Evolutionary conservation across 768 basidiomycete species (phyloP), one percentile per base, ranked within the genome.

Genomic region (Macrocybe gigantea): DNA sequence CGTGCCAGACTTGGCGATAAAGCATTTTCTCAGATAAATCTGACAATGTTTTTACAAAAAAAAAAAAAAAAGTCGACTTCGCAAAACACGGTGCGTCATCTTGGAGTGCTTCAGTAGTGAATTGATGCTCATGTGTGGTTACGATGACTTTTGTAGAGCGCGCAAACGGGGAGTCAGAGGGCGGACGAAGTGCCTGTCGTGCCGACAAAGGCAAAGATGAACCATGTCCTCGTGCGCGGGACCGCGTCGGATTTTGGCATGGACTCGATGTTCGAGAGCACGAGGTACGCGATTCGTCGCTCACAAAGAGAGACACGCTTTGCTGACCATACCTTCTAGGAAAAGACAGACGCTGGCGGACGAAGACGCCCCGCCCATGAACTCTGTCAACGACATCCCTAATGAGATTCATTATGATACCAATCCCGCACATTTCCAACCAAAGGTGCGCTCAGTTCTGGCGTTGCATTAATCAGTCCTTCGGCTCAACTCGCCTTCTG

Each of bases 251-350:
- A 88, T 51, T 89, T 88, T 66, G 88, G 88, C 2, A 80, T 85
- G 68, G 86, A 88, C 52, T 88, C 88, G 14, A 88, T 90, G 88
- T 89, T 90, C 54, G 80, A 88, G 61, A 87, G 79, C 53, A 73
- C 82, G 36, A 75, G 78, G 83, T 80, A 49, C 36, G 69, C 59
- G 11, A 12, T 40, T 40, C 40, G 22, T 29, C 3, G 10, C 11
- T 6, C 39, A 0, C 9, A 36, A 9, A 38, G 7, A 22, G 9
- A 38, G 9, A 9, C 5, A 38, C 47, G 30, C 33, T 48, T n/a
- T 38, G 31, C 36, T 44, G 30, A 34, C 42, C 22, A n/a, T 50
- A 33, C 15, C 42, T 14, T 13, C 34, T 53, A 79, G 83, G 52
- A 78, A 80, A 53, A 72, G 83, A 11, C 82, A 85, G 59, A 69